These are phyloP conservation scores for Gaeumannomyces tritici DNA, from an alignment of 2,329 filamentous ascomycete genomes.

Conservation along the genomic window DNA sequence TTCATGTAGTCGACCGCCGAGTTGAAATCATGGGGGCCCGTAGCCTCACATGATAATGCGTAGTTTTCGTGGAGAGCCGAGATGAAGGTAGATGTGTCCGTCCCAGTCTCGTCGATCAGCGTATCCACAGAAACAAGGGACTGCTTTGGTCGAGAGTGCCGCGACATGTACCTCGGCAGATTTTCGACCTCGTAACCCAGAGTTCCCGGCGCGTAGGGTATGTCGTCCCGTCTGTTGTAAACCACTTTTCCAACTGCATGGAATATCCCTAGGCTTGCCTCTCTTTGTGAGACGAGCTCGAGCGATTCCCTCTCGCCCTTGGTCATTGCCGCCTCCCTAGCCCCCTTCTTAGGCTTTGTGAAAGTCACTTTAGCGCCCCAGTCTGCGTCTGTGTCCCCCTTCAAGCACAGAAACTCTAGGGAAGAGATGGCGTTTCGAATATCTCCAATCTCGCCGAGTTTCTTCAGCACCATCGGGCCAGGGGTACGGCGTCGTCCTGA, in stretches of 20 bases:
- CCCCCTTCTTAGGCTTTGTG: conserved; percentile 54
- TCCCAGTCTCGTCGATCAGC: conserved; percentile 88
- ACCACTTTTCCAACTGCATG: conserved; percentile 93
- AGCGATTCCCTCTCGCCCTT: conserved; percentile 71
- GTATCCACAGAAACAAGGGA: conserved; percentile 62
- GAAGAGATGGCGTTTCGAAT: conserved; percentile 87
- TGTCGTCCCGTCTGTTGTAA: conserved; percentile 80
- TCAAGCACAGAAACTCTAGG: conserved; percentile 83
- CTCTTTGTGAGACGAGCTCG: conserved; percentile 73
- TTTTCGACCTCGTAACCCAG: conserved; percentile 36
- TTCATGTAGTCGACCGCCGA: conserved; percentile 70
- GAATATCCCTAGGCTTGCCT: conserved; percentile 87
- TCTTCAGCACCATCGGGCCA: conserved; percentile 68
- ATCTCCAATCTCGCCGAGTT: conserved; percentile 78
- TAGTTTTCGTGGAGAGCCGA: conserved; percentile 62
- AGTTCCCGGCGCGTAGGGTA: conserved; percentile 23
- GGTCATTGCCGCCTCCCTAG: conserved; percentile 53
- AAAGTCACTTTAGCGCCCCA: conserved; percentile 69
- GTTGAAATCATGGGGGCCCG: conserved; percentile 35
- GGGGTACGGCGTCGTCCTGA: conserved; percentile 69
- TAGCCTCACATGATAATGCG: conserved; percentile 65
- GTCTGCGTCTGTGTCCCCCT: conserved; percentile 63
- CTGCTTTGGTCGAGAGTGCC: conserved; percentile 47
- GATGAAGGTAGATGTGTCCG: conserved; percentile 55
- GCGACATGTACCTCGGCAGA: conserved; percentile 49